Evolutionary conservation across 164 flowering plant species (phyloP), one percentile per base, ranked within the genome.

Genomic region (Taxillus chinensis): DNA sequence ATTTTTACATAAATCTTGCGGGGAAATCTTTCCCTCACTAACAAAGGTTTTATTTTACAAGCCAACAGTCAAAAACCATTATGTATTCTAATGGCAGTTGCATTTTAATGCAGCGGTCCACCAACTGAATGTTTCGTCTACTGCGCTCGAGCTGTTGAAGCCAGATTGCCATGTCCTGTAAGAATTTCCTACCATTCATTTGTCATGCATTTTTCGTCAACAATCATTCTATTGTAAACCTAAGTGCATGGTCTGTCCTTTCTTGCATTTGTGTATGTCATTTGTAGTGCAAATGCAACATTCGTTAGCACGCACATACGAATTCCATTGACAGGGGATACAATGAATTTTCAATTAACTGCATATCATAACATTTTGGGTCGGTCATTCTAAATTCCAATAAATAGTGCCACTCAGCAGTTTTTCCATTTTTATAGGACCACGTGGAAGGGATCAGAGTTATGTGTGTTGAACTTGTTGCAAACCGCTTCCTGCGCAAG

Each of bases 381-480:
- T 27, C 2, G 27, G 27, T 27, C 27, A 27, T 27, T 27, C 27
- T 27, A 27, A 27, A 27, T 27, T 27, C 27, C 27, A 27, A 27
- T 27, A 27, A 27, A 27, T 2, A 27, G 27, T 27, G 27, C 27
- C 27, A 27, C 27, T 27, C 27, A 27, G 2, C 27, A 27, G 27
- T 0, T 2, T 27, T 27, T 27, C 27, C 27, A 27, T 27, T 27
- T 54, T 52, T 41, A 3, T 63, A 80, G 89, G 82, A 78, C 61
- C 55, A 69, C 27, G 79, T 67, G 42, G 66, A 67, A 66, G 73
- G 69, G 55, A 71, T 51, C 14, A 81, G 70, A 63, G 88, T 82
- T 55, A 83, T 93, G 99, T 93, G 99, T 62, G 78, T 93, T 67
- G 99, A 93, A 80, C 82, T 93, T 67, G 90, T 93, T 62, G 99